A percentile compares a stretch with the other conserved stretches of the same genome.
Evolutionary conservation across 2,329 filamentous ascomycete genomes (phyloP).

Genomic region (Paraphaeosphaeria sporulosa): DNA sequence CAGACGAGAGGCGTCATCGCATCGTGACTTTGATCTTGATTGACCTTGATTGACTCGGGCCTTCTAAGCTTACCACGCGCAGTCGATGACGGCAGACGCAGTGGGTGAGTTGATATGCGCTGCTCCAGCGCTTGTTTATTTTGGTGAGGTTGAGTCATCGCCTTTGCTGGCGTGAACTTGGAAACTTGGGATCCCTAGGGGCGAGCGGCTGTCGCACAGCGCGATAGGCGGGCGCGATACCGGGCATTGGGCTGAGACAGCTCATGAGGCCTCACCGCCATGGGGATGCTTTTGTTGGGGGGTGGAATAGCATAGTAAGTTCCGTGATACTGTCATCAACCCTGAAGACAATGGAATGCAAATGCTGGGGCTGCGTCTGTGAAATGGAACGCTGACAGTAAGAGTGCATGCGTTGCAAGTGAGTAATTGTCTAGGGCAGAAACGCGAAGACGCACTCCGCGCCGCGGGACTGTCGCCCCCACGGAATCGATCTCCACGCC

Average conservation of each 20-base stretch:
- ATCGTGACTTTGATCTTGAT: neutral
- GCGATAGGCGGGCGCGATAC: constrained; percentile 8
- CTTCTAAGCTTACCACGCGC: neutral
- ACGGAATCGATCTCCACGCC: constrained; percentile 7
- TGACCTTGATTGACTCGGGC: neutral
- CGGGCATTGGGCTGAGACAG: constrained; percentile 2
- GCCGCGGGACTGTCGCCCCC: neutral
- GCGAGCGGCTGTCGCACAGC: neutral
- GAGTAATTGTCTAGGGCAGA: neutral
- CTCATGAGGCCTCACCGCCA: constrained; percentile 11
- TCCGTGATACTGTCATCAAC: too few relatives aligned
- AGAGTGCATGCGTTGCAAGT: neutral
- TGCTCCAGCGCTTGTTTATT: neutral
- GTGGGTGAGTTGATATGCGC: neutral
- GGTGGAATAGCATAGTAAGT: too few relatives aligned
- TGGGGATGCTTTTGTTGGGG: neutral
- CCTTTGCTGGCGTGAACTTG: neutral
- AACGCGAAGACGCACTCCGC: neutral
- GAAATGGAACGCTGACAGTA: neutral
- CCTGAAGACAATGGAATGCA: neutral
- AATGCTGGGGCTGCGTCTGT: neutral
- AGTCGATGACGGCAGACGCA: neutral
- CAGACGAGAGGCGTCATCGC: neutral
- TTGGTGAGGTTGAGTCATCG: neutral
- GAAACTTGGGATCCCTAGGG: neutral